phyloP scores from a whole-genome alignment of 1,139 yeast genomes.

The Saccharomycopsis phalli region DNA sequence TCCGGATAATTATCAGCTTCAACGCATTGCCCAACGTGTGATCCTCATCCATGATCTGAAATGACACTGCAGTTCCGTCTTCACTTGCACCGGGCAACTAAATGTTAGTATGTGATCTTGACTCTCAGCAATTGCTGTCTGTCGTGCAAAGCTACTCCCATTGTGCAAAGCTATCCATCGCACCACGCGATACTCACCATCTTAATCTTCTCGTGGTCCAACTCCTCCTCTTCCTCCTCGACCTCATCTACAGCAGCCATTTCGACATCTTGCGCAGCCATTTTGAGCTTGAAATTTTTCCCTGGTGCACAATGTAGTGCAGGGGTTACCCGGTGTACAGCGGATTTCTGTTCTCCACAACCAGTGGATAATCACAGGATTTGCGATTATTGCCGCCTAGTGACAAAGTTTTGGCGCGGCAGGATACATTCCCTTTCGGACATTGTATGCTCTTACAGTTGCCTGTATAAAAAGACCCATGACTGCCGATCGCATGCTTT shows the following conservation, averaged over 20 bases:
- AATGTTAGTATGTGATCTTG: background rate
- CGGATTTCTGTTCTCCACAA: too few relatives aligned
- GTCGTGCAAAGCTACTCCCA: too few relatives aligned
- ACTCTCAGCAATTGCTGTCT: background rate
- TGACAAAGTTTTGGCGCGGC: too few relatives aligned
- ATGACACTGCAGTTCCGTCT: slow-evolving; percentile 92
- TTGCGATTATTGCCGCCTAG: too few relatives aligned
- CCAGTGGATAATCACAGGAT: too few relatives aligned
- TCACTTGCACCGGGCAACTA: slow-evolving; percentile 82
- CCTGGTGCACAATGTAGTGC: background rate
- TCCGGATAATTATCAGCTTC: slow-evolving; percentile 91
- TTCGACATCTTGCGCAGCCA: too few relatives aligned
- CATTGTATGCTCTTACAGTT: too few relatives aligned
- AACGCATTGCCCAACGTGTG: slow-evolving; percentile 93
- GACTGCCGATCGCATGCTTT: too few relatives aligned
- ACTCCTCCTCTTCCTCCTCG: slow-evolving; percentile 27
- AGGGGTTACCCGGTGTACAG: background rate
- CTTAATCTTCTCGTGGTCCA: slow-evolving; percentile 33
- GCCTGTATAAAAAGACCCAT: too few relatives aligned
- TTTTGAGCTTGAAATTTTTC: too few relatives aligned
- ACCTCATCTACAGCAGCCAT: slow-evolving; percentile 18
- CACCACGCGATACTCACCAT: slow-evolving; percentile 23
- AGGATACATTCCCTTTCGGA: too few relatives aligned
- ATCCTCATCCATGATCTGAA: slow-evolving; percentile 87
- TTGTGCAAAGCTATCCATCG: background rate